Base-by-base conservation (phyloP, 257 asterid genomes). In the Solanum etuberosum region DNA sequence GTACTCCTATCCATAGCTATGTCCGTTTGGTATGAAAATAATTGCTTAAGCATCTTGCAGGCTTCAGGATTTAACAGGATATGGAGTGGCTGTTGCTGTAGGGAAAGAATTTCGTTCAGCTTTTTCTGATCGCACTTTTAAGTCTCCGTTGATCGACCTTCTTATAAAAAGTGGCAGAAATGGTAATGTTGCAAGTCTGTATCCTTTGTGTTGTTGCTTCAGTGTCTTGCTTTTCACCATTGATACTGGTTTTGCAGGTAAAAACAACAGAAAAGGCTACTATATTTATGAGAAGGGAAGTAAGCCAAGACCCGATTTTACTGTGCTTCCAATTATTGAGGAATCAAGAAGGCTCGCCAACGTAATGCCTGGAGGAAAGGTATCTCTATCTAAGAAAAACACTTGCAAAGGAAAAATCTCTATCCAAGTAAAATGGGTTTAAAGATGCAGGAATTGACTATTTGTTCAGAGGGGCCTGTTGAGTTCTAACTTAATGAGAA, bases 61-160 rank as follows among this genome's bases (percentile, higher is more conserved):
- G 97, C 99, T 97, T 89, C 95, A 91, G 92, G 99, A 97, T 91
- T 83, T 97, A 87, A 96, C 99, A 83, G 99, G 99, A 85, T 97
- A 97, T 83, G 99, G 99, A 71, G 99, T 97, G 78, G 92, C 90
- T 91, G 90, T 93, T 86, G 98, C 99, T 46, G 92, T 94, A 46
- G 91, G 93, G 54, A 90, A 96, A 90, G 92, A 89, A 86, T 93
- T 93, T 89, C 72, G 92, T 48, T 70, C 89, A 35, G 90, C 98
- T 42, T 97, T 97, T 91, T 92, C 94, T 71, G 99, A 93, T 71
- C 94, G 99, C 74, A 92, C 95, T 85, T 94, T 97, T 65, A 38
- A 25, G 85, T 87, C 96, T 91, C 97, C 99, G 29, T 88, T 97
- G 90, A 87, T 94, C 71, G 95, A 94, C 67, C 98, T 96, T 86